phyloP scores from a whole-genome alignment of 176 grass and related monocot genomes.

The Chloris gayana region DNA sequence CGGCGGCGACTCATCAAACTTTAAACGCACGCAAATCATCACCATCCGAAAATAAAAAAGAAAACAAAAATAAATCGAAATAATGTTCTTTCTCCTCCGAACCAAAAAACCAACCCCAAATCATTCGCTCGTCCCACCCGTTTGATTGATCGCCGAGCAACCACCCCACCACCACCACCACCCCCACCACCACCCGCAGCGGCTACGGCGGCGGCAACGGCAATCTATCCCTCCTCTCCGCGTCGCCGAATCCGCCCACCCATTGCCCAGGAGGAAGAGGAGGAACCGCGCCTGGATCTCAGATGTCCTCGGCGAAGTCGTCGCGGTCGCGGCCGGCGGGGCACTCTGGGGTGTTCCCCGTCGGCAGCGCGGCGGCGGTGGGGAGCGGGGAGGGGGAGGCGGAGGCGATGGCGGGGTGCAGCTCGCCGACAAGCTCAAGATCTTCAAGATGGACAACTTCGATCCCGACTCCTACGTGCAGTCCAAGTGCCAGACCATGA shows the following conservation, averaged over 20 bases:
- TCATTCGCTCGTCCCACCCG: constrained; percentile 17
- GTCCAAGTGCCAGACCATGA: constrained; percentile 97
- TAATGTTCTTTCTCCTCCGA: neutral
- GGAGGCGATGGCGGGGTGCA: constrained; percentile 69
- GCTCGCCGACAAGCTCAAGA: constrained; percentile 99
- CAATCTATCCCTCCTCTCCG: constrained; percentile 7
- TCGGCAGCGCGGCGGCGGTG: constrained; percentile 36
- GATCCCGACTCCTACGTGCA: constrained; percentile 96
- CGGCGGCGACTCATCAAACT: constrained; percentile 11
- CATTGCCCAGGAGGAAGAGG: constrained; percentile 13
- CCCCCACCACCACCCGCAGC: neutral
- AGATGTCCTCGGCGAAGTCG: constrained; percentile 82
- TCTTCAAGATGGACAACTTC: constrained; percentile 99
- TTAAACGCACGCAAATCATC: constrained; percentile 6
- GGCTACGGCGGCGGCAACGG: neutral
- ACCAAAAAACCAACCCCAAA: constrained; percentile 3
- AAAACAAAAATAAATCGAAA: neutral
- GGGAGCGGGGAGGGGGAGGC: constrained; percentile 38
- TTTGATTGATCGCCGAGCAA: constrained; percentile 34
- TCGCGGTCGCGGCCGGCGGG: constrained; percentile 76
- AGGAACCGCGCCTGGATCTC: constrained; percentile 32
- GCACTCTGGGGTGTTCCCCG: constrained; percentile 65
- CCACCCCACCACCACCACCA: constrained; percentile 10
- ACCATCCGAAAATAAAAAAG: neutral
- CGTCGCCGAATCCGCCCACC: neutral